phyloP scores from a whole-genome alignment of 2,329 filamentous ascomycete species.

The Apiospora arundinis region DNA sequence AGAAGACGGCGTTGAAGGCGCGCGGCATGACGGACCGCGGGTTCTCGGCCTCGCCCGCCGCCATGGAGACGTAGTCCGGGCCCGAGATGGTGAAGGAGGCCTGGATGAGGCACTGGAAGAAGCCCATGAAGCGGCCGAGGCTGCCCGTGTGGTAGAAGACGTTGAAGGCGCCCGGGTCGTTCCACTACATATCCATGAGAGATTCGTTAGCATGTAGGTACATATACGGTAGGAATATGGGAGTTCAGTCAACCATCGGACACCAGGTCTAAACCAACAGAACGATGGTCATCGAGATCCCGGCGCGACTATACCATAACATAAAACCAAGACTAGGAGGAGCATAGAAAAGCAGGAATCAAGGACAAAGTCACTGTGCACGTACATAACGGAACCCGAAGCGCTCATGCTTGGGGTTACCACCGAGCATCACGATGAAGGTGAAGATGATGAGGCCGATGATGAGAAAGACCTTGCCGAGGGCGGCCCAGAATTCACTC shows the following conservation, averaged over 20 bases:
- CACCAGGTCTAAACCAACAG: neutral
- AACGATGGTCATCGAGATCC: neutral
- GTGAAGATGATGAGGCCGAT: constrained; percentile 77
- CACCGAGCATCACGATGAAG: constrained; percentile 83
- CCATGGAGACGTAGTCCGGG: constrained; percentile 65
- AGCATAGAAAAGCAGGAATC: neutral
- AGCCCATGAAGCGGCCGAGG: constrained; percentile 77
- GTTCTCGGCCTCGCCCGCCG: constrained; percentile 74
- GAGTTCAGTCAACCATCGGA: neutral
- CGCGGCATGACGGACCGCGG: constrained; percentile 73
- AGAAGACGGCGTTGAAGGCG: constrained; percentile 81
- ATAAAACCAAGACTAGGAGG: neutral
- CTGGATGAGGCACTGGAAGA: constrained; percentile 76
- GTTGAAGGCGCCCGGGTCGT: constrained; percentile 72
- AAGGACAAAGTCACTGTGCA: neutral
- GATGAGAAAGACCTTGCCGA: constrained; percentile 76
- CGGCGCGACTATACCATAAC: neutral
- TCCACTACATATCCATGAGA: constrained; percentile 54
- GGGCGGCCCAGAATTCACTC: constrained; percentile 76
- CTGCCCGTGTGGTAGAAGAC: constrained; percentile 67
- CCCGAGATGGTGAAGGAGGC: constrained; percentile 71
- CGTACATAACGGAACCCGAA: constrained; percentile 67
- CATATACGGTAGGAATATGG: neutral
- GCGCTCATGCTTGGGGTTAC: constrained; percentile 73
- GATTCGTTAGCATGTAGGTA: constrained; percentile 29